Conservation (phyloP, 2,329 filamentous ascomycete species). For the Gliomastix tumulicola region DNA sequence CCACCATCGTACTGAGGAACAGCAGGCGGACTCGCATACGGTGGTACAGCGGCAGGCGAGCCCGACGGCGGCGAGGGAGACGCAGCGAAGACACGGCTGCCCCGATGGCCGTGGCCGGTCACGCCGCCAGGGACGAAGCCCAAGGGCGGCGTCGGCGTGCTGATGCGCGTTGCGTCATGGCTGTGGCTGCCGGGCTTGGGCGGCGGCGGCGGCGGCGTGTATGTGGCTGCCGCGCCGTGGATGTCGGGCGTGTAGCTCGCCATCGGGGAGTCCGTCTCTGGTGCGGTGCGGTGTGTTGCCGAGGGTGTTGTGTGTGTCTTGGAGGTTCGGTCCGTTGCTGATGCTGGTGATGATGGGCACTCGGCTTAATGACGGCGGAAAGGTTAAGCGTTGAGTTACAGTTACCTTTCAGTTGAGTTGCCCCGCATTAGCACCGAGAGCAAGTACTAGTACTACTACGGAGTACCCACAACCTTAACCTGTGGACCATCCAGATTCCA, state of each 20-base stretch:
- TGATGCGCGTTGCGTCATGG: constrained; percentile 60
- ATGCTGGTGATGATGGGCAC: background rate
- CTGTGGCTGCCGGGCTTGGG: constrained; percentile 66
- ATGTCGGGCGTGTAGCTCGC: constrained; percentile 12
- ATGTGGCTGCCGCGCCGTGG: constrained; percentile 9
- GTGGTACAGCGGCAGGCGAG: too few species aligned
- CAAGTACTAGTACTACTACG: too few species aligned
- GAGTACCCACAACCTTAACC: too few species aligned
- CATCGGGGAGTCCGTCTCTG: too few species aligned
- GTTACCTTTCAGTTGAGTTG: too few species aligned
- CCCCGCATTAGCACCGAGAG: too few species aligned
- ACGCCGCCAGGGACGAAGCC: too few species aligned
- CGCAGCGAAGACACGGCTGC: constrained; percentile 38
- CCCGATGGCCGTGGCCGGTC: constrained; percentile 22
- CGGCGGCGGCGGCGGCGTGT: constrained; percentile 57
- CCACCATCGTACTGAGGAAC: constrained; percentile 1
- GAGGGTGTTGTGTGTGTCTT: too few species aligned
- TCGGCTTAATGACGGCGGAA: background rate
- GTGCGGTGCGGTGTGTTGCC: too few species aligned
- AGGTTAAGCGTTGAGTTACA: background rate
- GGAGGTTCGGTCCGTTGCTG: too few species aligned
- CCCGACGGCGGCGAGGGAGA: constrained; percentile 38
- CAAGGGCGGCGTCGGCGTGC: constrained; percentile 59
- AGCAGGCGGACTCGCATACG: too few species aligned
- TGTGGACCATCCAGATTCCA: too few species aligned